Evolutionary conservation across 768 basidiomycete species (phyloP), one percentile per base, ranked within the genome.

Genomic region (Boletus coccyginus): DNA sequence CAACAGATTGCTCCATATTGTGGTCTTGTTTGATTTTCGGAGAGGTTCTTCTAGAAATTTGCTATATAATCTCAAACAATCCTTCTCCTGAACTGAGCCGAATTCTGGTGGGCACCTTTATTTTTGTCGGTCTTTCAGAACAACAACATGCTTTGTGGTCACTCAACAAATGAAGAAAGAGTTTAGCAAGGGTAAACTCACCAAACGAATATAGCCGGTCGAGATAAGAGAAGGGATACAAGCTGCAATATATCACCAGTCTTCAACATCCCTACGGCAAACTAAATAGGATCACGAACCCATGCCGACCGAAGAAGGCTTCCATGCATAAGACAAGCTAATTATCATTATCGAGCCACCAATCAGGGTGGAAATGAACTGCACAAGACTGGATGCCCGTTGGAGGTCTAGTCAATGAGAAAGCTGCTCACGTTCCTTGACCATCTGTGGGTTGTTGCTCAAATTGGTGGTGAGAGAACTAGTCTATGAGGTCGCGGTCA

Each of bases 391-490:
- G 54, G 9, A 45, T 52, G 27, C 52, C 42, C 14, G 46, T 66
- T 40, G 46, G 51, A 54, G 2, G 10, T 17, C 41, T 3, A 21
- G 12, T 16, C 3, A 16, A 46, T 19, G 9, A 21, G 16, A 16
- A 27, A 7, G 9, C 17, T 31, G 76, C 83, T 67, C 60, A 85
- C 77, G 88, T 82, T 71, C 93, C 95, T 86, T 87, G 60, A 97
- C 81, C 67, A 95, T 95, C 64, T 94, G 90, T 3, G 95, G 88
- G 66, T 91, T 87, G 54, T 95, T 92, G 52, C 90, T 87, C 44
- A 98, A 75, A 52, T 76, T 77, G 1, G 89, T 81, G 4, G 92
- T 95, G 52, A 98, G 77, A 43, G 82, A 78, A 55, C 96, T 96
- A 10, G 92, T 88, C 82, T 87, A 65, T 8, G 52, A n/a, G 16